These are phyloP conservation scores for Trichosanthes cucumerina DNA, from an alignment of 306 rosid species.

Conservation along the genomic window DNA sequence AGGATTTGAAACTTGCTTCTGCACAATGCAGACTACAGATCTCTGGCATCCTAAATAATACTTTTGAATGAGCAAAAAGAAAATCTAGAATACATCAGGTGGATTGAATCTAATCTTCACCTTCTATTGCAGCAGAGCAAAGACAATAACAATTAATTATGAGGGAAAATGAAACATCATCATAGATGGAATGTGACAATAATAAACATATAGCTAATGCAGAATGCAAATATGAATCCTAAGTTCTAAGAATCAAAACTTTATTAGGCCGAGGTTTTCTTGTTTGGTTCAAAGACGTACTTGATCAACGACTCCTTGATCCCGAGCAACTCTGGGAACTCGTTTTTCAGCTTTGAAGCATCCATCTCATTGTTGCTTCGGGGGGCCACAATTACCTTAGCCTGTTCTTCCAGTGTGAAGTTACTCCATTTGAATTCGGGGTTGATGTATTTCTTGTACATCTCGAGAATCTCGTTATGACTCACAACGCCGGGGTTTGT, in stretches of 20 bases:
- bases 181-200: background rate
- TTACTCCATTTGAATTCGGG: constrained; percentile 52
- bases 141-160: background rate
- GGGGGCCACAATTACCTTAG: constrained; percentile 55
- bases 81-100: background rate
- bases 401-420: constrained; percentile 67
- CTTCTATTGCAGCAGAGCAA: background rate
- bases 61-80: background rate
- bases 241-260: constrained; percentile 10
- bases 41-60: constrained; percentile 4
- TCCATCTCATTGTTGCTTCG: constrained; percentile 76
- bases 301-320: constrained; percentile 61
- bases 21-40: constrained; percentile 2
- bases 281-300: constrained; percentile 52
- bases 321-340: constrained; percentile 59
- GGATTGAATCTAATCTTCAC: background rate
- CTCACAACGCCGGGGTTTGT: constrained; percentile 66
- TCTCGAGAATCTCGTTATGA: constrained; percentile 61
- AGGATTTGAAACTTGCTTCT: constrained; percentile 3
- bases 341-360: constrained; percentile 48
- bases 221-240: constrained; percentile 17
- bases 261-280: constrained; percentile 29
- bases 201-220: constrained; percentile 1
- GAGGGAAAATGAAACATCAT: background rate
- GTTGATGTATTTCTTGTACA: constrained; percentile 54